Conservation (phyloP, 768 basidiomycete genomes). For the Dendrothele bispora region DNA sequence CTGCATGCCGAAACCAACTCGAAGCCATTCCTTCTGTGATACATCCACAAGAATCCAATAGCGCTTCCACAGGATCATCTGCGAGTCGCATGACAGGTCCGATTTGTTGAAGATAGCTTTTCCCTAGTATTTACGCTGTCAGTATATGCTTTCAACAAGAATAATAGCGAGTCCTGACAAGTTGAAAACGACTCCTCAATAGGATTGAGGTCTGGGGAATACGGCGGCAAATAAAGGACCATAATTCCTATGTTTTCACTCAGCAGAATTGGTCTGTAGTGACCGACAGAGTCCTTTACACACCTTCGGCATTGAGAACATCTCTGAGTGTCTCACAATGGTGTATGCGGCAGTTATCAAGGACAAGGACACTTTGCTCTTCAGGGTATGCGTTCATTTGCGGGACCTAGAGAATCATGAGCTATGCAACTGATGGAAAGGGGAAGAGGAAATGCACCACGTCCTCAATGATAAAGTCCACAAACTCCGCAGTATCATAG, state of each 20-base stretch:
- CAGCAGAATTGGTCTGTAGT: neutral
- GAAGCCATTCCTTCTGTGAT: conserved; percentile 12
- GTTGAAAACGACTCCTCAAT: conserved; percentile 35
- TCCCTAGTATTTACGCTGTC: no score
- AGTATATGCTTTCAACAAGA: no score
- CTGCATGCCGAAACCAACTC: conserved; percentile 11
- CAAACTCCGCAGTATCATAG: conserved; percentile 29
- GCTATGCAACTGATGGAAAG: no score
- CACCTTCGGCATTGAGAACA: conserved; percentile 22
- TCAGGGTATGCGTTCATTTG: conserved; percentile 31
- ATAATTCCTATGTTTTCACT: conserved; percentile 10
- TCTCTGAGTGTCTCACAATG: conserved; percentile 28
- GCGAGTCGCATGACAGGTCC: conserved; percentile 10
- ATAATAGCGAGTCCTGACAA: no score
- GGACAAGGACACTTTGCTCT: conserved; percentile 27
- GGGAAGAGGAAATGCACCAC: conserved; percentile 35
- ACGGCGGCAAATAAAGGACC: conserved; percentile 31
- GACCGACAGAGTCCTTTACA: neutral
- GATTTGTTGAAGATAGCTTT: conserved; percentile 22
- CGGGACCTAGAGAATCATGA: neutral
- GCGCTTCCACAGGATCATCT: conserved; percentile 8
- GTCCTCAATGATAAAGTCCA: conserved; percentile 35
- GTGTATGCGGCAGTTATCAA: conserved; percentile 41
- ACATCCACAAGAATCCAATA: conserved; percentile 13
- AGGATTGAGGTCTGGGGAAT: conserved; percentile 35